Evolutionary conservation across 1,284 basidiomycete genomes (phyloP).

Genomic region (Coniophora puteana): DNA sequence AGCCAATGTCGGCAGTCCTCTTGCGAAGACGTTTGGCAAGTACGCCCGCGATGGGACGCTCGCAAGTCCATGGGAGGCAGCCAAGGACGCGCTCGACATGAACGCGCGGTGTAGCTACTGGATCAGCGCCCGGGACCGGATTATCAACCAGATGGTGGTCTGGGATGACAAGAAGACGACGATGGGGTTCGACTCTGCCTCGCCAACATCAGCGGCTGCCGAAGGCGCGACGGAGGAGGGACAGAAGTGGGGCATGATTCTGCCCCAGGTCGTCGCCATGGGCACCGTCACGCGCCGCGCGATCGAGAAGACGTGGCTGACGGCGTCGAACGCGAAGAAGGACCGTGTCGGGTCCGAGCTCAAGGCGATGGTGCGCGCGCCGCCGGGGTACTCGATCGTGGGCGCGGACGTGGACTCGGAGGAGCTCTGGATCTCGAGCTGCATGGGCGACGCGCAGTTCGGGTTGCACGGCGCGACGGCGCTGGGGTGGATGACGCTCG

Average conservation of each 20-base stretch:
- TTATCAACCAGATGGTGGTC: conserved; percentile 91
- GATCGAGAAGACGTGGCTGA: conserved; percentile 98
- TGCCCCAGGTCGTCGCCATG: conserved; percentile 98
- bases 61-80: conserved; percentile 74
- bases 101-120: conserved; percentile 97
- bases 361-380: conserved; percentile 96
- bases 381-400: conserved; percentile 91
- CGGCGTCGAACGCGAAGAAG: conserved; percentile 96
- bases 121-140: conserved; percentile 92
- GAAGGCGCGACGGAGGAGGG: conserved; percentile 20
- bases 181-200: conserved; percentile 40
- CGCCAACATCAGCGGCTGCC: conserved; percentile 15
- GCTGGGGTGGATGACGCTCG: conserved; percentile 99
- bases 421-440: conserved; percentile 98
- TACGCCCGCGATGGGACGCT: conserved; percentile 85
- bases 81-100: conserved; percentile 85
- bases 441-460: conserved; percentile 99
- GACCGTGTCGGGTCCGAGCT: conserved; percentile 97
- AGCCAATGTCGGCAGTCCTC: conserved; percentile 91
- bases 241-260: conserved; percentile 82
- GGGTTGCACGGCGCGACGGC: conserved; percentile 96
- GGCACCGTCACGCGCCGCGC: conserved; percentile 97
- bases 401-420: conserved; percentile 99
- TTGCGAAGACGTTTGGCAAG: conserved; percentile 88
- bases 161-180: conserved; percentile 60